These are phyloP conservation scores for Pichia occidentalis DNA, from an alignment of 805 yeast genomes.

Conservation along the genomic window DNA sequence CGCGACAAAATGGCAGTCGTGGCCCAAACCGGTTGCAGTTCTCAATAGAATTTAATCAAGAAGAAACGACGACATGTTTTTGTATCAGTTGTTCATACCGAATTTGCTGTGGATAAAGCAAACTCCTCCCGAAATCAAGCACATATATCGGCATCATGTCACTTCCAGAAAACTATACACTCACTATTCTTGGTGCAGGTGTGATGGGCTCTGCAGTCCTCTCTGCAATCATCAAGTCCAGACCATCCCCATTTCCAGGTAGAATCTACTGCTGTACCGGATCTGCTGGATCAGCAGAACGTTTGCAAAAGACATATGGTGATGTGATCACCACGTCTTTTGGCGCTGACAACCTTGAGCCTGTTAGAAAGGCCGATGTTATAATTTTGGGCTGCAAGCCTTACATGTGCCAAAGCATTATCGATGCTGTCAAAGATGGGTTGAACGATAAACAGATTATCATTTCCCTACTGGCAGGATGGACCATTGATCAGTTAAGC, in stretches of 20 bases:
- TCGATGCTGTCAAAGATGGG: conserved; percentile 41
- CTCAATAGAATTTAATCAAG: too few species aligned
- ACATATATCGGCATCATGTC: conserved; percentile 4
- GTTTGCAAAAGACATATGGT: conserved; percentile 45
- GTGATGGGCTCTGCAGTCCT: conserved; percentile 93
- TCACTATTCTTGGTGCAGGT: conserved; percentile 87
- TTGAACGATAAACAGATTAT: conserved; percentile 36
- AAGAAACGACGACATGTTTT: too few species aligned
- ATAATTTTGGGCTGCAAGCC: conserved; percentile 88
- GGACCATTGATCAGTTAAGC: conserved; percentile 68
- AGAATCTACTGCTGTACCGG: conserved; percentile 75
- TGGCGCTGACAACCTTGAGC: conserved; percentile 45
- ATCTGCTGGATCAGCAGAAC: conserved; percentile 42
- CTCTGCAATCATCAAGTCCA: conserved; percentile 58
- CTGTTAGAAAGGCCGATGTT: conserved; percentile 60
- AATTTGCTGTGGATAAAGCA: too few species aligned
- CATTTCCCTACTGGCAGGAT: conserved; percentile 87
- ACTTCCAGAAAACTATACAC: conserved; percentile 20
- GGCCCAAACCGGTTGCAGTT: too few species aligned
- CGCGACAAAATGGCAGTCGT: too few species aligned
- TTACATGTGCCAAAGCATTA: conserved; percentile 54
- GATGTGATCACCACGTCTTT: conserved; percentile 46
- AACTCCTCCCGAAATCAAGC: too few species aligned
- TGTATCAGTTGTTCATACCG: too few species aligned
- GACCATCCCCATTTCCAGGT: conserved; percentile 52